Percentiles rank a stretch among this genome's conserved stretches.
Conservation (phyloP, 1,284 basidiomycete species). For the Exsudoporus floridanus region DNA sequence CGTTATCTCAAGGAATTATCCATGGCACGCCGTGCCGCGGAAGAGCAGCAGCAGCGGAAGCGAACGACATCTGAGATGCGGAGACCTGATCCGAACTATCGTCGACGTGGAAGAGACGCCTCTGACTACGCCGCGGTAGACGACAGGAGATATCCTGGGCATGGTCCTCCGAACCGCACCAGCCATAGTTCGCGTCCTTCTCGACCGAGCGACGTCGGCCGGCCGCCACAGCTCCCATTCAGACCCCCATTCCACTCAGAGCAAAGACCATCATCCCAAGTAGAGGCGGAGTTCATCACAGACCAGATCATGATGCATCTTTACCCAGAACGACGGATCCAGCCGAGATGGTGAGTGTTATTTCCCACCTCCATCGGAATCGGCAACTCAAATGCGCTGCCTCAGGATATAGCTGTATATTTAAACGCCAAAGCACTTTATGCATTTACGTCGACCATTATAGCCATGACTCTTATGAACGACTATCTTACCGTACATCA, state of each 20-base stretch:
- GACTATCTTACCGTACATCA: constrained; percentile 18
- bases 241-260: constrained; percentile 15
- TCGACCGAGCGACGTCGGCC: constrained; percentile 22
- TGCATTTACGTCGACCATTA: constrained; percentile 7
- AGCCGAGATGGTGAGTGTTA: constrained; percentile 31
- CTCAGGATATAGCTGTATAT: constrained; percentile 26
- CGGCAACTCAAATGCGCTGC: background rate
- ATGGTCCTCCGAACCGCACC: constrained; percentile 3
- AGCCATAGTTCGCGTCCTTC: constrained; percentile 3
- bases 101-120: constrained; percentile 19
- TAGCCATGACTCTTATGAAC: constrained; percentile 14
- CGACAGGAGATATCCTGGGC: constrained; percentile 2
- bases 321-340: constrained; percentile 34
- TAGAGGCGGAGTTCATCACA: constrained; percentile 33
- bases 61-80: constrained; percentile 30
- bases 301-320: constrained; percentile 38
- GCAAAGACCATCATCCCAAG: constrained; percentile 29
- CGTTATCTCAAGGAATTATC: constrained; percentile 32
- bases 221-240: constrained; percentile 15
- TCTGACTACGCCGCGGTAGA: constrained; percentile 3
- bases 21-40: constrained; percentile 22
- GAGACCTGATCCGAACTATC: constrained; percentile 23
- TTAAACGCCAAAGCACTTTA: background rate
- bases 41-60: constrained; percentile 33
- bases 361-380: background rate